Evolutionary conservation across 2,329 filamentous ascomycete species (phyloP), one percentile per base, ranked within the genome.

Genomic region (Elsinoe perseae): DNA sequence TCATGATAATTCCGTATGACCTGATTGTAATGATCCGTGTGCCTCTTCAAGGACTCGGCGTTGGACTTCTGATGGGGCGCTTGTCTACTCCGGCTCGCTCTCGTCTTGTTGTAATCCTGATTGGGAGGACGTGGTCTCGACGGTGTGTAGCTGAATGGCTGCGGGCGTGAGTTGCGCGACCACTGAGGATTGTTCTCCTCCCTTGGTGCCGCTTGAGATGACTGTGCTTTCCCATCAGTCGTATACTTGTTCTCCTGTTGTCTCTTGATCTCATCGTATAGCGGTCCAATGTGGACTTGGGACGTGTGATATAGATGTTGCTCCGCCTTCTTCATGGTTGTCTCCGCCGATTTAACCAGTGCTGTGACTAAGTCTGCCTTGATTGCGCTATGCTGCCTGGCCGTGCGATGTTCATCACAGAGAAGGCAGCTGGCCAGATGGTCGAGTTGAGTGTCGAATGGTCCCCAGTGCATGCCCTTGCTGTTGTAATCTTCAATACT

Each of bases 351-450:
- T n/a, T 30, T 50, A n/a, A 12, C 10, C 1, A 43, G 23, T 16
- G 50, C 36, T 12, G n/a, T 10, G 23, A 43, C 21, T 1, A 38
- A 27, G 18, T 12, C 7, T 1, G 3, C 36, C 12, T 21, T 28
- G 21, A 54, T 32, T 4, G 12, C 18, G 9, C 9, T 42, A 14
- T 23, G 9, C n/a, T 18, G n/a, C n/a, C 10, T n/a, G 3, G 18
- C 2, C 8, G 52, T 30, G 21, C 52, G 34, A 12, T 54, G 52
- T 10, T 43, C 12, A 21, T 54, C 52, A 23, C 52, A 54, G 14
- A 54, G 25, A 10, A 54, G 12, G 52, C 52, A 54, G 10, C 20
- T 18, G 8, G 52, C 32, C 16, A 54, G 18, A n/a, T 42, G 21
- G 16, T 42, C 23, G 34, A 54, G 21, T 6, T 34, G 52, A 25